These are phyloP conservation scores for Candida sanyaensis DNA, from an alignment of 1,139 yeast genomes.

Conservation along the genomic window DNA sequence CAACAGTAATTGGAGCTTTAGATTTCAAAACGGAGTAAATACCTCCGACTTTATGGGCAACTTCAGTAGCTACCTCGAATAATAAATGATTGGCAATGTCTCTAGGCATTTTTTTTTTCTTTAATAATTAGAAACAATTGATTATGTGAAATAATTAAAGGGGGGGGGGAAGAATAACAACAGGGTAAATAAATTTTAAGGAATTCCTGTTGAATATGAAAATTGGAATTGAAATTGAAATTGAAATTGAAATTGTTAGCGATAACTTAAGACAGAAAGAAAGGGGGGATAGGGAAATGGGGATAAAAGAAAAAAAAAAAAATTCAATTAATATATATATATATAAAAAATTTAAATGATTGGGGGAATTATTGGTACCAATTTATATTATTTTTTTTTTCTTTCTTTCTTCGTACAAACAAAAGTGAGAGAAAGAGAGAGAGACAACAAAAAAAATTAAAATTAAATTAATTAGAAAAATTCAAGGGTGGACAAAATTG, in stretches of 20 bases:
- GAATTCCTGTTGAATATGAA: not conserved
- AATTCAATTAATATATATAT: no score
- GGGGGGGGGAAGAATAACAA: not conserved
- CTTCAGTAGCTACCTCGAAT: constrained; percentile 96
- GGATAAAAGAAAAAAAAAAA: not conserved
- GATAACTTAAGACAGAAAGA: not conserved
- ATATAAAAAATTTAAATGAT: no score
- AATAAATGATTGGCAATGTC: constrained; percentile 81
- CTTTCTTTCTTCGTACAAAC: no score
- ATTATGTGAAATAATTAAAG: not conserved
- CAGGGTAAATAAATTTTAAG: no score
- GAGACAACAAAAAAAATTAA: not conserved
- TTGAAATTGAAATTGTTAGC: not conserved
- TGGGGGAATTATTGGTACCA: not conserved
- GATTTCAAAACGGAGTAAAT: constrained; percentile 95
- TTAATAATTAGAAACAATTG: not conserved
- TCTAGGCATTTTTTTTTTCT: constrained; percentile 66
- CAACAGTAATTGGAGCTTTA: constrained; percentile 94
- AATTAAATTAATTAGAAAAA: not conserved
- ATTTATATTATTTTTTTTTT: not conserved
- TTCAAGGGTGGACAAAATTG: constrained; percentile 2
- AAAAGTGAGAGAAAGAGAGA: not conserved
- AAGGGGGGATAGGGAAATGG: not conserved
- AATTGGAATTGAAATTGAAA: not conserved
- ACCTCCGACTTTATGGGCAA: constrained; percentile 97